Evolutionary conservation across 306 rosid genomes (phyloP), one percentile per base, ranked within the genome.

Genomic region (Datisca glomerata): DNA sequence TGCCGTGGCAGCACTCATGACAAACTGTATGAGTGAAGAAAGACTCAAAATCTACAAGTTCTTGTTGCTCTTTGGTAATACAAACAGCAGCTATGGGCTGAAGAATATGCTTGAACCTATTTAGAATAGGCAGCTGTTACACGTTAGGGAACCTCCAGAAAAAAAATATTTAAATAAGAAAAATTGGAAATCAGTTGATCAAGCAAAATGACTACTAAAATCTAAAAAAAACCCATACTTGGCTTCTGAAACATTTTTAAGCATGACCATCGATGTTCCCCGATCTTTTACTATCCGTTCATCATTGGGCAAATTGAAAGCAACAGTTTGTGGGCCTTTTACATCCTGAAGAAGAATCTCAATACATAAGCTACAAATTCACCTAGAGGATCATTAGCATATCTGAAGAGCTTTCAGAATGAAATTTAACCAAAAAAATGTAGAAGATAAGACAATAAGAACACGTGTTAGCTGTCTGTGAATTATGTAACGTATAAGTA

Each of bases 1-100:
- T 89, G 59, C 97, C 97, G 47, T 89, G 97, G 81, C 95, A 83
- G 73, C 97, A 89, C 70, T 89, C 97, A 21, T 89, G 97, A 71
- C 93, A 89, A 68, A 83, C 76, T 45, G 93, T 77, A 60, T 80
- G 93, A 49, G 97, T 83, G 58, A 89, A 89, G 77, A 83, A 89
- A 3, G 97, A 89, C 5, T 80, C 86, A 73, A 89, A 89, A 68
- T 89, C 95, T 43, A 83, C 91, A 44, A 60, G 74, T 47, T 68
- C 73, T 57, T 71, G 83, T 52, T 80, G 97, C 38, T 89, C 91
- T 49, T 43, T 60, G 19, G 66, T 63, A 61, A 89, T 53, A 55
- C 93, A 83, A 58, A 59, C 72, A 65, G 51, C 61, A 41, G 93
- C 83, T 67, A 89, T 89, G 43, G 97, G 95, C 43, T 61, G 63